phyloP scores from a whole-genome alignment of 2,329 filamentous ascomycete genomes.

The Aspergillus ochraceus region DNA sequence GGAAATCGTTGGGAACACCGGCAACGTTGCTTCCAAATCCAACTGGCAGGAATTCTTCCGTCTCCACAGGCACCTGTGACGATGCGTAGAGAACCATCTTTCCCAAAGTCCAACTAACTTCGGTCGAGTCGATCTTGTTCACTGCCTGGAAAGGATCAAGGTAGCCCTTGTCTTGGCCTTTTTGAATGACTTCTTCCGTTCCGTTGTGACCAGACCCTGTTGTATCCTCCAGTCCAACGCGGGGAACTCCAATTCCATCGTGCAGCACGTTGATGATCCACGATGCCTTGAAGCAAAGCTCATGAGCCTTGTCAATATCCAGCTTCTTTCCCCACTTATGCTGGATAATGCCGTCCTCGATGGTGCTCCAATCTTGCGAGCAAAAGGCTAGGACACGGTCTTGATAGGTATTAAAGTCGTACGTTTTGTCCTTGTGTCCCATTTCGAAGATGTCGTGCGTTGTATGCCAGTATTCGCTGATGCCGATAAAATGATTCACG shows the following conservation, averaged over 20 bases:
- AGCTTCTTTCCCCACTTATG: slow-evolving; percentile 76
- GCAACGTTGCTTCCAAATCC: slow-evolving; percentile 87
- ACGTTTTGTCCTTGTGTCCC: slow-evolving; percentile 73
- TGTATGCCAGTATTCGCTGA: slow-evolving; percentile 98
- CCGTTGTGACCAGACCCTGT: slow-evolving; percentile 61
- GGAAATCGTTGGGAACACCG: slow-evolving; percentile 73
- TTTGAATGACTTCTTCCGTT: slow-evolving; percentile 68
- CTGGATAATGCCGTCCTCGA: slow-evolving; percentile 64
- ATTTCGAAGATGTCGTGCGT: slow-evolving; percentile 90
- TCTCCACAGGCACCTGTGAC: slow-evolving; percentile 73
- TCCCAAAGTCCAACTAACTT: slow-evolving; percentile 95
- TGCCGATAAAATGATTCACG: slow-evolving; percentile 95
- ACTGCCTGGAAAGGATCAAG: slow-evolving; percentile 87
- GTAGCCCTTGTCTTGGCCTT: slow-evolving; percentile 72
- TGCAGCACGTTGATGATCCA: slow-evolving; percentile 98
- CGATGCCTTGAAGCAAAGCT: slow-evolving; percentile 96
- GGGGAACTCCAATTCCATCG: slow-evolving; percentile 90
- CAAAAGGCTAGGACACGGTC: slow-evolving; percentile 82
- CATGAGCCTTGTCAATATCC: slow-evolving; percentile 69
- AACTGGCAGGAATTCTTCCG: slow-evolving; percentile 67
- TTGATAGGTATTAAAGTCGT: slow-evolving; percentile 89
- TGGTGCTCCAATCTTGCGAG: slow-evolving; percentile 75
- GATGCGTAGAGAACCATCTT: slow-evolving; percentile 96
- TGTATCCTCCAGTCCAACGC: slow-evolving; percentile 72
- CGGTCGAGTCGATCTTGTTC: slow-evolving; percentile 84